Evolutionary conservation across 495 filamentous ascomycete species (phyloP), one percentile per base, ranked within the genome.

Genomic region (Thermothielavioides terrestris): DNA sequence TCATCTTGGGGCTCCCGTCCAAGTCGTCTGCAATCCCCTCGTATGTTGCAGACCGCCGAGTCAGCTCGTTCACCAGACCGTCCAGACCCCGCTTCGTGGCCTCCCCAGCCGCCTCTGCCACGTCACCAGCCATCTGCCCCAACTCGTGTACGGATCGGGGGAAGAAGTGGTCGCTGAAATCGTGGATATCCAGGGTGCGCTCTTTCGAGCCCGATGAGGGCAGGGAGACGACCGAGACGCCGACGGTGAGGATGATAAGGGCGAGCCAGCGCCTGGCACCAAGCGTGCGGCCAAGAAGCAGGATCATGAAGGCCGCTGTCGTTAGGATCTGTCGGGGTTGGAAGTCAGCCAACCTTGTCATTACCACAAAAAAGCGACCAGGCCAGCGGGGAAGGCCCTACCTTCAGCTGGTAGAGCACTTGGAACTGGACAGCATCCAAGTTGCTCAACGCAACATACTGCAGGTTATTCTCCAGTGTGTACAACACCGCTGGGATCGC

Each of bases 371-470:
- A n/a, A n/a, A n/a, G n/a, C n/a, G n/a, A n/a, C n/a, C 10, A 14
- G 20, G 7, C 37, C 37, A 40, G 9, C 0, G 1, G 21, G 31
- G 21, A 26, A n/a, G 9, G 28, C 20, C 20, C 41, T 55, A 70
- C 68, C 67, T 95, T 95, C 26, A 96, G 73, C 63, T 98, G 92
- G 58, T 88, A 91, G 18, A 92, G 82, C 40, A 94, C 82, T 66
- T 96, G 90, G 65, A 95, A 96, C 34, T 89, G 85, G 7, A 91
- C 88, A 2, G 92, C 84, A 46, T 90, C 88, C 50, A 96, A 70
- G 60, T 98, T 96, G 50, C 86, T 86, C 18, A 97, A 77, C 2
- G 88, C 92, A 42, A 95, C 77, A 65, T 95, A 98, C 67, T 96
- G 88, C 17, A 98, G 69, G 4, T 83, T 85, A 61, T 94, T 96